phyloP scores from a whole-genome alignment of 2,329 filamentous ascomycete genomes.

The Sporothrix globosa region DNA sequence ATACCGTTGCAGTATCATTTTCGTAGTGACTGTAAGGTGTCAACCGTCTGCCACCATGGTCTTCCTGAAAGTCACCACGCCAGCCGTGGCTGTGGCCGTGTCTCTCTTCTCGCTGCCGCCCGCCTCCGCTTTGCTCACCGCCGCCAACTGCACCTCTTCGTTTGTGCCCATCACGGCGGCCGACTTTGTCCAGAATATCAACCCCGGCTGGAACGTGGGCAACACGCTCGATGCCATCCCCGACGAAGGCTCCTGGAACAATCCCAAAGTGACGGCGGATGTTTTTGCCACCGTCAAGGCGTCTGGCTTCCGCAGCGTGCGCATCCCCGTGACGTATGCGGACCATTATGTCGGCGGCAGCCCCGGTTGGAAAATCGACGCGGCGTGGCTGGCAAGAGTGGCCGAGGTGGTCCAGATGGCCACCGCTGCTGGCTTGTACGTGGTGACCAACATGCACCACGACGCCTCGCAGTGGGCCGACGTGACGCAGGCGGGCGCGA shows the following conservation, averaged over 20 bases:
- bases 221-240: conserved; percentile 62
- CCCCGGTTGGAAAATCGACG: conserved; percentile 58
- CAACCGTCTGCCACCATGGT: neutral
- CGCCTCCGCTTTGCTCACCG: neutral
- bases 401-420: conserved; percentile 62
- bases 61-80: too few relatives aligned
- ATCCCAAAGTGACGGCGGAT: conserved; percentile 52
- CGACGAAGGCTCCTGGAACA: conserved; percentile 63
- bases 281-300: conserved; percentile 58
- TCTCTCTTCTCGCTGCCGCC: neutral
- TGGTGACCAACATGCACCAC: conserved; percentile 63
- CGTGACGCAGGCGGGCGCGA: conserved; percentile 50
- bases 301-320: conserved; percentile 60
- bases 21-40: neutral
- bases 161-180: conserved; percentile 53
- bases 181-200: conserved; percentile 52
- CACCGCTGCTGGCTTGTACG: conserved; percentile 54
- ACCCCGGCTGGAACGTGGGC: conserved; percentile 64
- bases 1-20: too few relatives aligned
- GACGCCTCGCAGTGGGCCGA: conserved; percentile 64
- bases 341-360: conserved; percentile 57
- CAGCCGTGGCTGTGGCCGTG: neutral
- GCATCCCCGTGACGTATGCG: conserved; percentile 63
- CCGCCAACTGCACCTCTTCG: neutral
- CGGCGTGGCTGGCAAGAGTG: conserved; percentile 60